These are phyloP conservation scores for Exophiala oligosperma DNA, from an alignment of 2,329 filamentous ascomycete species.

Conservation along the genomic window DNA sequence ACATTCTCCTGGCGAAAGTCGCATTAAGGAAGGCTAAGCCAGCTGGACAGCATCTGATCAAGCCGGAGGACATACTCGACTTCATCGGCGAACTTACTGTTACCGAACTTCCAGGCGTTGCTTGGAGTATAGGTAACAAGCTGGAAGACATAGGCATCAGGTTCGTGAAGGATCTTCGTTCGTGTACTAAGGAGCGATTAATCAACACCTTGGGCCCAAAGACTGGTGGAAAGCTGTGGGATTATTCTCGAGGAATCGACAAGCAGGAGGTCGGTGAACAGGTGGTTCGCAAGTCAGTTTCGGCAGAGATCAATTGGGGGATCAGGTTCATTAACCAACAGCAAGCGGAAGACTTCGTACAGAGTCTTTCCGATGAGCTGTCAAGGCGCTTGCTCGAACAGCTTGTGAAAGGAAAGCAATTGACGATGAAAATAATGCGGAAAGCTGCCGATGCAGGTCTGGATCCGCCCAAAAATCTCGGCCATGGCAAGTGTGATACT, in stretches of 20 bases:
- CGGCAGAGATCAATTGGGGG: constrained; percentile 97
- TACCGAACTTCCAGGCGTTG: constrained; percentile 85
- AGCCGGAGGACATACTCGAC: constrained; percentile 73
- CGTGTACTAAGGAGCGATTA: constrained; percentile 73
- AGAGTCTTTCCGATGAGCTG: constrained; percentile 81
- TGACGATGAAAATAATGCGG: constrained; percentile 95
- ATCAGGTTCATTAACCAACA: constrained; percentile 88
- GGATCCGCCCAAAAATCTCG: constrained; percentile 88
- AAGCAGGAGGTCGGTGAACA: constrained; percentile 81
- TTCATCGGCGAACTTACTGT: constrained; percentile 78
- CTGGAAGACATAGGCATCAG: constrained; percentile 84
- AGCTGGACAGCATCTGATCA: constrained; percentile 86
- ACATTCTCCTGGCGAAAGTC: constrained; percentile 88
- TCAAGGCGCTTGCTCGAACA: constrained; percentile 79
- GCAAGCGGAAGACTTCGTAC: constrained; percentile 92
- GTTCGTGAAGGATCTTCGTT: constrained; percentile 78
- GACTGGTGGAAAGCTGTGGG: constrained; percentile 86
- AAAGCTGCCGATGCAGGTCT: constrained; percentile 82
- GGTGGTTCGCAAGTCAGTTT: constrained; percentile 85
- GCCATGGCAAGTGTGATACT: constrained; percentile 91
- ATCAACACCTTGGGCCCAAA: constrained; percentile 78
- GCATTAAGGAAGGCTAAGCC: constrained; percentile 91
- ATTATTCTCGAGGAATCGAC: constrained; percentile 89
- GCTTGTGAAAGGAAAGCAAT: constrained; percentile 78
- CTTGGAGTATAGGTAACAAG: constrained; percentile 82